Evolutionary conservation across 2,329 filamentous ascomycete species (phyloP).

Genomic region (Aspergillus fischeri): DNA sequence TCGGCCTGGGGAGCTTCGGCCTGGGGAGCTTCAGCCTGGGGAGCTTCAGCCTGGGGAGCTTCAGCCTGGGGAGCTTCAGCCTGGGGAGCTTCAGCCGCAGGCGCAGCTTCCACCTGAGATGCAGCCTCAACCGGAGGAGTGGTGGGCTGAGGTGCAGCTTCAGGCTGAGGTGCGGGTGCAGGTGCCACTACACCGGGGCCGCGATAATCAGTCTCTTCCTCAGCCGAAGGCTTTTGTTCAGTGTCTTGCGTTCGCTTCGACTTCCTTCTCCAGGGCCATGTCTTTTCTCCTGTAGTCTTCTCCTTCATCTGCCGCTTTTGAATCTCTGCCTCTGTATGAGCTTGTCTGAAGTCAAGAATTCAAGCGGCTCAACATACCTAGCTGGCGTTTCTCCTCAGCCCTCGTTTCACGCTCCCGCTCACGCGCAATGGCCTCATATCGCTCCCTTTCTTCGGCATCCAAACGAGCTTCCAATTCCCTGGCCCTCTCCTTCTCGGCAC

Average conservation of each 20-base stretch:
- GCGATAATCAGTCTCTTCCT: not conserved
- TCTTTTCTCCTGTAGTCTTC: conserved; percentile 17
- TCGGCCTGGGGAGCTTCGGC: not conserved
- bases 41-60: not conserved
- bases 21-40: not conserved
- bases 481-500: conserved; percentile 67
- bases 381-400: conserved; percentile 24
- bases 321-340: conserved; percentile 10
- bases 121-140: not conserved
- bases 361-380: conserved; percentile 19
- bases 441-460: conserved; percentile 62
- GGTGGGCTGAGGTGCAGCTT: not conserved
- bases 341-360: not conserved
- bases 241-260: conserved; percentile 18
- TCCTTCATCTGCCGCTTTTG: conserved; percentile 17
- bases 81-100: not conserved
- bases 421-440: conserved; percentile 48
- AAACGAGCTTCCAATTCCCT: conserved; percentile 59
- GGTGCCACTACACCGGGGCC: not conserved
- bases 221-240: conserved; percentile 6
- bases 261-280: conserved; percentile 26
- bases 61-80: not conserved
- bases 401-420: conserved; percentile 36
- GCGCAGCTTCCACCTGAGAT: not conserved
- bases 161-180: not conserved